Evolutionary conservation across 129 eudicot species (phyloP).

Genomic region (Helichrysum umbraculigerum): DNA sequence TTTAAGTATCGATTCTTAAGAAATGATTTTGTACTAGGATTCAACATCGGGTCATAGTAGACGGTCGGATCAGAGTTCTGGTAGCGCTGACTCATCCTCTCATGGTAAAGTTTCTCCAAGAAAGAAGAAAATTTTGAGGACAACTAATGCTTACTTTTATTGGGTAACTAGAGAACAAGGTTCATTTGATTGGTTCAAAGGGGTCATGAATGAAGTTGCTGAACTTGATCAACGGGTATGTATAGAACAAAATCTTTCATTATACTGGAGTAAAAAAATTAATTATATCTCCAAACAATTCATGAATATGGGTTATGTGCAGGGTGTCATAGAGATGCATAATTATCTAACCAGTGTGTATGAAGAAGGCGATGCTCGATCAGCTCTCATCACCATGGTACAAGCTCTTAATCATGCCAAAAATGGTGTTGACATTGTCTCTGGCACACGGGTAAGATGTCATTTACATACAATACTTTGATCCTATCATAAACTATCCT

Average conservation of each 20-base stretch:
- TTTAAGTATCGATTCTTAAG: neutral
- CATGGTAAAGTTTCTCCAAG: constrained; percentile 47
- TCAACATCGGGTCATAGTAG: constrained; percentile 62
- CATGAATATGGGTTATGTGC: constrained; percentile 14
- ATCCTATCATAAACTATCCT: neutral
- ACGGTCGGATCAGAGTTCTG: constrained; percentile 61
- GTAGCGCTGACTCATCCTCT: constrained; percentile 48
- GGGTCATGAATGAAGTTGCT: constrained; percentile 97
- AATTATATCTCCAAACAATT: neutral
- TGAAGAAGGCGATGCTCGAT: constrained; percentile 98
- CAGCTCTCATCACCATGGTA: constrained; percentile 98
- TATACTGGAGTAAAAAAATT: too few species aligned
- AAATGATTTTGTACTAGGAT: constrained; percentile 50
- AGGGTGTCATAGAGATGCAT: constrained; percentile 99
- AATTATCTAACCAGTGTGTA: constrained; percentile 93
- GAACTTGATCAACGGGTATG: constrained; percentile 93
- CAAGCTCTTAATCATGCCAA: constrained; percentile 98
- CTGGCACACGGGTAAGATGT: constrained; percentile 80
- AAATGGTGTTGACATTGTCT: constrained; percentile 95
- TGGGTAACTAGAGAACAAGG: constrained; percentile 99
- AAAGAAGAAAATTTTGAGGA: constrained; percentile 61
- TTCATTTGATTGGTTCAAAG: constrained; percentile 99
- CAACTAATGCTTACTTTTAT: constrained; percentile 96
- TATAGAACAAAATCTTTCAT: neutral
- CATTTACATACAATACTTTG: constrained; percentile 2